Evolutionary conservation across 2,329 filamentous ascomycete species (phyloP).

Genomic region (Trichoderma sp.): DNA sequence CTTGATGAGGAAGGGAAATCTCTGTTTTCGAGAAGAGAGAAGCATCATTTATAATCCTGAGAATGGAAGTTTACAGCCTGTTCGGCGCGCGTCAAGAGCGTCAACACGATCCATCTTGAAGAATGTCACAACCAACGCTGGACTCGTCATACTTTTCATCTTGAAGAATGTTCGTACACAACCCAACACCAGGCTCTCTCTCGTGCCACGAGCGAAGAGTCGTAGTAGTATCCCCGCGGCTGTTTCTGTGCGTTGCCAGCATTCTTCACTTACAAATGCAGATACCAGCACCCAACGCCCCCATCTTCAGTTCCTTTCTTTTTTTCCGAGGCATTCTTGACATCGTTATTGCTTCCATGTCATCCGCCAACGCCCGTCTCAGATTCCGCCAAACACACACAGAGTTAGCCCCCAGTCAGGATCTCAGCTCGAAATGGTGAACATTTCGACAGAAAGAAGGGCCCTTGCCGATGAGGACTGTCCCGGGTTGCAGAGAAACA

Average conservation of each 20-base stretch:
- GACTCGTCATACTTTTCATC: not conserved
- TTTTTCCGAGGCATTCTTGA: not conserved
- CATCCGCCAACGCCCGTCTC: not conserved
- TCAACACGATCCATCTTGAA: conserved; percentile 24
- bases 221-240: conserved; percentile 30
- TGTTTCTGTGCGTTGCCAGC: conserved; percentile 16
- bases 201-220: conserved; percentile 31
- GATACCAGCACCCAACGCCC: no score
- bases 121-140: conserved; percentile 28
- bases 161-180: no score
- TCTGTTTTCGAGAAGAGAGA: not conserved
- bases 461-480: no score
- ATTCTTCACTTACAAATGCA: conserved; percentile 32
- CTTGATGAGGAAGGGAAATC: not conserved
- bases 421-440: no score
- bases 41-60: conserved; percentile 14
- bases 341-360: not conserved
- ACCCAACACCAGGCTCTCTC: no score
- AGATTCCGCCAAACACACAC: not conserved
- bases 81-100: not conserved
- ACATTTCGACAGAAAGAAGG: no score
- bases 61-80: not conserved
- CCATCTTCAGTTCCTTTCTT: not conserved
- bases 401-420: not conserved
- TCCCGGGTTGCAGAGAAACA: not conserved